Percentiles rank a stretch among this genome's conserved stretches.
phyloP scores from a whole-genome alignment of 2,329 filamentous ascomycete species.

The Calonectria fujianensis region DNA sequence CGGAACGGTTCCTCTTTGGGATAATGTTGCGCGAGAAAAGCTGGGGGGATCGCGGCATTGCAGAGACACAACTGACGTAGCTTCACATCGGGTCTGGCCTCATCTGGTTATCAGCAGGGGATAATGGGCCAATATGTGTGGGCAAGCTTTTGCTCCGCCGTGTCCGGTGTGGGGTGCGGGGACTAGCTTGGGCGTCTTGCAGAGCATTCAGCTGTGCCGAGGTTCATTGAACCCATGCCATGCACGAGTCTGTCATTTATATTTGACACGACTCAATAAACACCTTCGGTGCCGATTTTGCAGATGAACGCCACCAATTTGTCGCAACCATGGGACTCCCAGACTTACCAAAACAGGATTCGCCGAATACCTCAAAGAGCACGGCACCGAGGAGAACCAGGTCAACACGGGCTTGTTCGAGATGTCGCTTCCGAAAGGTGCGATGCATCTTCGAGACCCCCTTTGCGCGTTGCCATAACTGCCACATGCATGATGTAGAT shows the following conservation, averaged over 20 bases:
- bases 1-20: slow-evolving; percentile 17
- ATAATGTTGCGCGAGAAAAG: not conserved
- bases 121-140: slow-evolving; percentile 4
- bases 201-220: slow-evolving; percentile 10
- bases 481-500: slow-evolving; percentile 3
- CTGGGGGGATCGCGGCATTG: not conserved
- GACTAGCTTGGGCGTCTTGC: not conserved
- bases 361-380: not conserved
- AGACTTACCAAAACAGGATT: not conserved
- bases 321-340: not conserved
- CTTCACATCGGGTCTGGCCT: not conserved
- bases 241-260: slow-evolving; percentile 5
- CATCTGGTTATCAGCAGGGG: not conserved
- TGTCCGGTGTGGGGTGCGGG: slow-evolving; percentile 17
- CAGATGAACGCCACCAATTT: too few relatives aligned
- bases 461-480: not conserved
- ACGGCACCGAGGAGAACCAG: not conserved
- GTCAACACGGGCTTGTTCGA: not conserved
- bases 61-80: not conserved
- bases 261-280: too few relatives aligned
- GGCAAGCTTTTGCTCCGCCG: not conserved
- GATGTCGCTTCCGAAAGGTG: slow-evolving; percentile 8
- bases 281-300: not conserved
- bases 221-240: not conserved
- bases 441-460: slow-evolving; percentile 3